phyloP scores from a whole-genome alignment of 768 basidiomycete species.

The Cystoderma amianthinum region DNA sequence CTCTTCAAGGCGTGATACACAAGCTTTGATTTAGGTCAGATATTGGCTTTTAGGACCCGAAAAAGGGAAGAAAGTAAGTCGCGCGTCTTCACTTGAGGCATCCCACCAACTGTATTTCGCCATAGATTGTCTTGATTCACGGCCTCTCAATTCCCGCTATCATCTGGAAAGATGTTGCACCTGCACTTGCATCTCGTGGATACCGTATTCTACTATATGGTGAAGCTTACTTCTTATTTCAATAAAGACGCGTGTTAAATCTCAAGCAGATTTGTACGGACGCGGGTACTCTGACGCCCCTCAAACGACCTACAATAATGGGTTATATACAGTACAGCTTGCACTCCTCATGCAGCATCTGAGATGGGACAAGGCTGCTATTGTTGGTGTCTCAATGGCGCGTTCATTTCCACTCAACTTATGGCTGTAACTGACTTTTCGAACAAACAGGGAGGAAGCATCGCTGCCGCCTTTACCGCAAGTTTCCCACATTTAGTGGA shows the following conservation, averaged over 20 bases:
- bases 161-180: slow-evolving; percentile 73
- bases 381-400: slow-evolving; percentile 77
- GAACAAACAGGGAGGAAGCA: slow-evolving; percentile 57
- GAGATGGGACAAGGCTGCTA: slow-evolving; percentile 57
- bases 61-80: slow-evolving; percentile 52
- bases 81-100: neutral
- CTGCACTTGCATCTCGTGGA: slow-evolving; percentile 51
- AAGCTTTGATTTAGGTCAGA: slow-evolving; percentile 37
- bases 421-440: slow-evolving; percentile 3
- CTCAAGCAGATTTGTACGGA: slow-evolving; percentile 62
- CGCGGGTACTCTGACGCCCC: slow-evolving; percentile 83
- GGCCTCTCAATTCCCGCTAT: slow-evolving; percentile 73
- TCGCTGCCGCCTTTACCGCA: slow-evolving; percentile 64
- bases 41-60: slow-evolving; percentile 78
- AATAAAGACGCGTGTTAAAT: neutral
- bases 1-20: neutral
- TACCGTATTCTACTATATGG: slow-evolving; percentile 76
- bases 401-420: slow-evolving; percentile 7
- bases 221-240: slow-evolving; percentile 15
- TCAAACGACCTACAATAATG: slow-evolving; percentile 54
- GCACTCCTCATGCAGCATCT: slow-evolving; percentile 78
- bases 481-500: slow-evolving; percentile 69
- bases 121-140: slow-evolving; percentile 68
- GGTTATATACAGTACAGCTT: slow-evolving; percentile 70
- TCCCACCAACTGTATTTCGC: neutral